Evolutionary conservation across 495 filamentous ascomycete species (phyloP).

Genomic region (Hyaloscypha finlandica): DNA sequence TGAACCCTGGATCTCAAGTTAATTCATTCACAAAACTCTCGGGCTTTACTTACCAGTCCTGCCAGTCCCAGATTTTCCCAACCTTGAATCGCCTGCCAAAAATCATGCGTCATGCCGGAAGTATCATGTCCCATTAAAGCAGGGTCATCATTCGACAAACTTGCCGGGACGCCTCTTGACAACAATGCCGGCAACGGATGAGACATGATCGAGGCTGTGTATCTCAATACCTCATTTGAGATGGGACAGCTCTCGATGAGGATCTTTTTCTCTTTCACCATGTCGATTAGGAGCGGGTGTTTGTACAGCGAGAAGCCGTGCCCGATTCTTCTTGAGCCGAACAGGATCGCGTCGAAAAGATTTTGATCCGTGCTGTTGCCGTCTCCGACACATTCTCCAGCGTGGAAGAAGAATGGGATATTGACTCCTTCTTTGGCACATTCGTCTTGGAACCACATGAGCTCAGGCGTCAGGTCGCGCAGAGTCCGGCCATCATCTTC

Average conservation of each 20-base stretch:
- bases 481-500: conserved; percentile 78
- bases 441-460: conserved; percentile 86
- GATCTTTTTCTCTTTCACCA: conserved; percentile 82
- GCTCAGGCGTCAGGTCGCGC: conserved; percentile 72
- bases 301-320: conserved; percentile 86
- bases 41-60: conserved; percentile 52
- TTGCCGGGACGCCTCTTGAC: conserved; percentile 73
- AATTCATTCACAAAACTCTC: conserved; percentile 39
- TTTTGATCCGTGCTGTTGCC: conserved; percentile 76
- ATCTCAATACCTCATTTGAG: conserved; percentile 78
- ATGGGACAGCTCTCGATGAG: conserved; percentile 85
- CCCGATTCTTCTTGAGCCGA: conserved; percentile 84
- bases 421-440: conserved; percentile 73
- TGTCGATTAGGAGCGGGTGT: conserved; percentile 82
- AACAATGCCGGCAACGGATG: conserved; percentile 83
- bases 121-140: conserved; percentile 73
- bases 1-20: conserved; percentile 53
- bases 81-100: conserved; percentile 74
- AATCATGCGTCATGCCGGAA: conserved; percentile 79
- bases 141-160: conserved; percentile 83
- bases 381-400: conserved; percentile 79
- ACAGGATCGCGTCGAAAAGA: conserved; percentile 82
- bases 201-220: conserved; percentile 69
- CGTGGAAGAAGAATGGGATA: conserved; percentile 93
- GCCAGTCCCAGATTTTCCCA: conserved; percentile 75